Evolutionary conservation across 371 early-diverging fungal genomes (phyloP), one percentile per base, ranked within the genome.

Genomic region (Funneliformis caledonium): DNA sequence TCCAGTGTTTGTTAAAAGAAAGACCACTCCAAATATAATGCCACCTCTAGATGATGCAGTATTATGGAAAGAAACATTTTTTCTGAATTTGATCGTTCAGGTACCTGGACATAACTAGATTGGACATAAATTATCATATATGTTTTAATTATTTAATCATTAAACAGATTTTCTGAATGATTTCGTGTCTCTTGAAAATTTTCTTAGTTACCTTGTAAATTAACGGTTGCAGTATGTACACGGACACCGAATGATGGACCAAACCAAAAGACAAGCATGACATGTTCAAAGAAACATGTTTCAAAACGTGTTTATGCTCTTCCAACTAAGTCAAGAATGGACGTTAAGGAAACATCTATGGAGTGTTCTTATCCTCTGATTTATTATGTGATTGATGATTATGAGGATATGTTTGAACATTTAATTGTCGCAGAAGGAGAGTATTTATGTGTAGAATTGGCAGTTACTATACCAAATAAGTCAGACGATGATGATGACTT

Each of bases 11-110:
- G 94, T 94, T 45, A 88, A 89, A 82, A 89, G 94, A 42, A 92
- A 91, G 72, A 12, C 84, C 81, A 9, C 83, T 79, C 72, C 82
- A 31, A 12, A 42, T 83, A n/a, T 22, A 84, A 83, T 91, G 82
- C 90, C 92, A 19, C 86, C 85, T 11, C 84, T 94, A 52, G 88
- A 88, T 70, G 90, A 91, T 45, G 81, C 88, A n/a, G 89, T 95
- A 8, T 88, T 92, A 81, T 95, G 96, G 96, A 93, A 93, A 80
- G 93, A 95, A 82, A 94, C 96, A 5, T 94, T 95, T 81, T 91
- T 93, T 81, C 86, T 95, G 72, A 95, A 95, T 79, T 88, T 95
- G 50, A 95, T 95, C 80, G 92, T 93, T 56, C 96, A 95, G 85
- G 87, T 87, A 83, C n/a, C 70, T 65, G 33, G n/a, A 31, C 4